Base-by-base conservation (phyloP, 192 early-diverging fungal species). In the Dissophora globulifera region DNA sequence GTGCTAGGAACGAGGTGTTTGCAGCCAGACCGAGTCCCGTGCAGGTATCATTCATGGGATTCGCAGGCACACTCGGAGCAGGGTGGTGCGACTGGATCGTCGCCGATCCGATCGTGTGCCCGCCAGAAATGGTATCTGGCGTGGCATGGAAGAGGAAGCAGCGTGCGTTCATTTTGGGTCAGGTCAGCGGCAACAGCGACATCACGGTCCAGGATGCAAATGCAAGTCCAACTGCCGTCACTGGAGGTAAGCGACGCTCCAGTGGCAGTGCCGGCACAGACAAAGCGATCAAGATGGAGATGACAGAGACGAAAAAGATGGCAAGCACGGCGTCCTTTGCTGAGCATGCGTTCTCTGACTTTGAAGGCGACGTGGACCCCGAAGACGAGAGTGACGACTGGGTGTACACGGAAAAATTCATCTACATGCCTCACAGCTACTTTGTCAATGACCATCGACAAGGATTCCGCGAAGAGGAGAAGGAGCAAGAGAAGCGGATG, bases 361-460 rank as follows among this genome's bases (percentile, higher is more conserved):
- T 88, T 59, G 80, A 71, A 30, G 85, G 84, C 20, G 84, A 87
- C 42, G 66, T 86, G 8, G 87, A 86, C 47, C 85, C 89, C 13
- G 90, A 90, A 45, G 81, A 78, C 41, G 29, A 54, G 10, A 64
- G 78, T 38, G 83, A 87, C 47, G 75, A 82, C 61, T 89, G 93
- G 89, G 83, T 95, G 5, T 96, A 93, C 79, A 93, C 89, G 0
- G 96, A 98, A 84, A 89, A 86, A 55, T 88, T 93, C 81, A 90
- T 95, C 22, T 96, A 93, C 58, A 93, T 98, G 93, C 94, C 95
- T 20, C 88, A 92, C 69, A 89, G 91, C 42, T 98, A 93, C 81
- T 96, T 98, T 86, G 93, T 95, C 30, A 96, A 96, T 62, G 96
- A 98, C 80, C 93, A 98, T 52, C 88, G 89, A 29, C 93, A 95